Evolutionary conservation across 2,329 filamentous ascomycete species (phyloP).

Genomic region (Trichoderma lentiforme): DNA sequence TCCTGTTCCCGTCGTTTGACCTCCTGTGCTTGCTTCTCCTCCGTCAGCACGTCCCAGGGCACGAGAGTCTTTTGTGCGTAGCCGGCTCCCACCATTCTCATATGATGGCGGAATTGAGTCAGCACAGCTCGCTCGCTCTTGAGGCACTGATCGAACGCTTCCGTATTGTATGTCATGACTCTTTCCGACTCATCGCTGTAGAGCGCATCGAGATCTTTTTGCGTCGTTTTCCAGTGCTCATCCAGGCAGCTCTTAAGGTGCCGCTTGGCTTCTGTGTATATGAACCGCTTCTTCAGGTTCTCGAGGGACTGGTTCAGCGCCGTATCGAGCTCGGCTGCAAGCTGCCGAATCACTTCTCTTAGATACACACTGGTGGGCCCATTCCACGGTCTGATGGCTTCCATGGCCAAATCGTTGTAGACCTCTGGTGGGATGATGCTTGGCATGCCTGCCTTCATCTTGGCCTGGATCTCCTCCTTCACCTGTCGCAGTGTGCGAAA

Average conservation of each 20-base stretch:
- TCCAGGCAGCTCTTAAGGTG: constrained; percentile 45
- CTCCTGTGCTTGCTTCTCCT: constrained; percentile 47
- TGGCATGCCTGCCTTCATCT: constrained; percentile 56
- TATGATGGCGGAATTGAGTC: constrained; percentile 46
- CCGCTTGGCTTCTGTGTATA: constrained; percentile 47
- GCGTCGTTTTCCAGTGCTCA: constrained; percentile 36
- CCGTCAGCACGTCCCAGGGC: constrained; percentile 45
- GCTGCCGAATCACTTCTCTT: constrained; percentile 43
- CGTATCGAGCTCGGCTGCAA: constrained; percentile 44
- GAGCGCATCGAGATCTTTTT: constrained; percentile 39
- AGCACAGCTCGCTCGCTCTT: constrained; percentile 46
- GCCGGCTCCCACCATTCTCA: constrained; percentile 43
- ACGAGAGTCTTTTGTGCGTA: constrained; percentile 31
- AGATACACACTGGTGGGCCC: constrained; percentile 50
- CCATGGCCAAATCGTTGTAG: constrained; percentile 54
- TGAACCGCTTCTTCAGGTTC: constrained; percentile 43
- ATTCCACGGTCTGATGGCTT: constrained; percentile 59
- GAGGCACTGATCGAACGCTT: constrained; percentile 45
- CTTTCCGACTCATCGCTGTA: constrained; percentile 53
- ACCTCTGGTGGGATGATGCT: constrained; percentile 58
- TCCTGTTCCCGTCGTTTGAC: constrained; percentile 41
- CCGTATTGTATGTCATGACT: constrained; percentile 56
- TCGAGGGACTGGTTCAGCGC: constrained; percentile 49
- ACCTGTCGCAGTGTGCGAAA: constrained; percentile 51
- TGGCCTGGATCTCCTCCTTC: constrained; percentile 50